These are phyloP conservation scores for Mallotus repandus DNA, from an alignment of 441 rosid genomes.

Conservation along the genomic window DNA sequence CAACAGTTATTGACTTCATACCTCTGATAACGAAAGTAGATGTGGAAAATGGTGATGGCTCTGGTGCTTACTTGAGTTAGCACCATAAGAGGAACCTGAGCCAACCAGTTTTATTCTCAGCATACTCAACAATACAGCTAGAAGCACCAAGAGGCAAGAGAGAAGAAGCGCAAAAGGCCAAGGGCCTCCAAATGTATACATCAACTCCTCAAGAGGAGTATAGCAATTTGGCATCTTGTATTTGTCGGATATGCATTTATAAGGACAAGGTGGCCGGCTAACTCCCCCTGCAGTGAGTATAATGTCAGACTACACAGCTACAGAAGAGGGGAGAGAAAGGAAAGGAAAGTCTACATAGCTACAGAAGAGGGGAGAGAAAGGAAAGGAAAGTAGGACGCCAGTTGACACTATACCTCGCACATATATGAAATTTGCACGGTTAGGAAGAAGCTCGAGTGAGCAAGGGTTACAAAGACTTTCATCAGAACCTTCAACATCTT, in stretches of 20 bases:
- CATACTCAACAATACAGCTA: constrained; percentile 66
- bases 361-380: constrained; percentile 10
- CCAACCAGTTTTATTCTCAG: constrained; percentile 73
- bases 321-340: constrained; percentile 13
- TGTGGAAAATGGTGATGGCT: constrained; percentile 73
- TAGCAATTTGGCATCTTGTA: constrained; percentile 97
- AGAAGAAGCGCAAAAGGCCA: constrained; percentile 76
- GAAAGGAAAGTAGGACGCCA: not conserved
- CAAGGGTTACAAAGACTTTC: constrained; percentile 81
- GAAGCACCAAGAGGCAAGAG: constrained; percentile 64
- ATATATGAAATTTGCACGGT: constrained; percentile 73
- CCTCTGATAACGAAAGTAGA: constrained; percentile 95
- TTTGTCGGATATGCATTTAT: constrained; percentile 84
- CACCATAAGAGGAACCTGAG: constrained; percentile 50
- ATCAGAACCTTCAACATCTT: constrained; percentile 84
- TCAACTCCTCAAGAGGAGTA: constrained; percentile 94
- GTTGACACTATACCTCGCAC: constrained; percentile 62
- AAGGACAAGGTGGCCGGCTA: constrained; percentile 64
- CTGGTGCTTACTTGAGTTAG: constrained; percentile 63
- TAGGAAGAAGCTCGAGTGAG: constrained; percentile 76
- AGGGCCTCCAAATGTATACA: constrained; percentile 95
- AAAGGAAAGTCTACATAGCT: not conserved
- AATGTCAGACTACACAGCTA: constrained; percentile 13
- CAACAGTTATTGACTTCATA: constrained; percentile 31
- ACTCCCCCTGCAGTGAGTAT: constrained; percentile 76